Conservation (phyloP, 2,329 filamentous ascomycete genomes). For the Pseudocercospora cruenta region DNA sequence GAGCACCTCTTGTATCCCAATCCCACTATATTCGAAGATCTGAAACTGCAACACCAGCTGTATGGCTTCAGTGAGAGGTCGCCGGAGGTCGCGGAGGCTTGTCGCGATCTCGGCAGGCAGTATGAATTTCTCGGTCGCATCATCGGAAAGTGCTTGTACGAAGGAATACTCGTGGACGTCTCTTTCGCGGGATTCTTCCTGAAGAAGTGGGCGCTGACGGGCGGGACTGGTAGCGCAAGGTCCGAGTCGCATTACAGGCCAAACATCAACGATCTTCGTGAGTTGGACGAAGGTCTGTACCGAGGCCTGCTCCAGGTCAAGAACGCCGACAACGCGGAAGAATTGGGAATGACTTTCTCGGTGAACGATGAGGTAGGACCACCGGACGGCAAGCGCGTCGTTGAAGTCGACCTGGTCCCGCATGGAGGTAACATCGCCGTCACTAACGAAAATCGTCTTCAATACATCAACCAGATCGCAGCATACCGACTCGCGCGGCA, state of each 20-base stretch:
- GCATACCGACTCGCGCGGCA: constrained; percentile 84
- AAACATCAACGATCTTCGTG: constrained; percentile 91
- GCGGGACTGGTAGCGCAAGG: constrained; percentile 63
- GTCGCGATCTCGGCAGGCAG: constrained; percentile 60
- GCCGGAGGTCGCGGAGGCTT: constrained; percentile 17
- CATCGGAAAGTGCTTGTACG: constrained; percentile 95
- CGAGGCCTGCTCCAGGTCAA: constrained; percentile 81
- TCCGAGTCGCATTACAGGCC: constrained; percentile 77
- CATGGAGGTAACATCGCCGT: constrained; percentile 77
- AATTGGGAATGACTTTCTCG: constrained; percentile 85
- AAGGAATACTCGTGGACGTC: constrained; percentile 92
- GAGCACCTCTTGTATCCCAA: constrained; percentile 89
- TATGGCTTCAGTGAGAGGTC: constrained; percentile 17
- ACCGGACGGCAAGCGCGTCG: constrained; percentile 55
- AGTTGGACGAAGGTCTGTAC: constrained; percentile 89
- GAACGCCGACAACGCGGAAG: constrained; percentile 79
- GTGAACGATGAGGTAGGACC: constrained; percentile 68
- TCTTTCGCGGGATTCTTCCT: constrained; percentile 95
- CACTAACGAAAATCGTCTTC: constrained; percentile 86
- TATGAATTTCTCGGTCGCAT: constrained; percentile 93
- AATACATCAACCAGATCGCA: constrained; percentile 93
- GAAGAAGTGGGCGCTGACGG: constrained; percentile 86
- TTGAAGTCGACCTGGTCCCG: constrained; percentile 75
- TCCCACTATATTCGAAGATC: constrained; percentile 58
- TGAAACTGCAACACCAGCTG: constrained; percentile 15